Conservation (phyloP, 441 rosid species). For the Capsella rubella region DNA sequence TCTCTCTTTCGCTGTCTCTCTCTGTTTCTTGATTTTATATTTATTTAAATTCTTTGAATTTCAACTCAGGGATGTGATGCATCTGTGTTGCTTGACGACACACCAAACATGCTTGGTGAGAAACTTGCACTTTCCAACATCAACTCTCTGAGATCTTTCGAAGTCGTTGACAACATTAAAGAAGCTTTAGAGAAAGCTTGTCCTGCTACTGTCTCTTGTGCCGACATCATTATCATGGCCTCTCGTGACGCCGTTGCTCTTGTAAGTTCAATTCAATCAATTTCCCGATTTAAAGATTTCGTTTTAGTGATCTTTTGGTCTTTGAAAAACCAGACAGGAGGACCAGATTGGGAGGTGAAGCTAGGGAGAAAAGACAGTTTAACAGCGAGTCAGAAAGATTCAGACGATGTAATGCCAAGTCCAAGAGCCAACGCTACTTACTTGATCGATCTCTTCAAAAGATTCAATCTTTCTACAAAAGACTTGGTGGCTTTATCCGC, state of each 20-base stretch:
- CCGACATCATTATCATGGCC: conserved; percentile 91
- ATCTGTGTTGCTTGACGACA: conserved; percentile 90
- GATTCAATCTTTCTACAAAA: conserved; percentile 68
- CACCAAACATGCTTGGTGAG: conserved; percentile 84
- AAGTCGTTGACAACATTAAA: conserved; percentile 78
- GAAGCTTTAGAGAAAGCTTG: conserved; percentile 78
- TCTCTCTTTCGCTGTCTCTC: neutral
- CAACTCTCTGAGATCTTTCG: conserved; percentile 80
- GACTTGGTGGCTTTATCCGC: conserved; percentile 95
- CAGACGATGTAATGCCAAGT: conserved; percentile 84
- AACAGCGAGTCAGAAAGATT: conserved; percentile 78
- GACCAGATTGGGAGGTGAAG: conserved; percentile 91
- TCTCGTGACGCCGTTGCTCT: conserved; percentile 90
- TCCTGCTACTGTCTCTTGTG: conserved; percentile 86
- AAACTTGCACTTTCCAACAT: conserved; percentile 86
- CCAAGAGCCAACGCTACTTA: conserved; percentile 83
- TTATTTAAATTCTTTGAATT: neutral
- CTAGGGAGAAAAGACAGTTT: conserved; percentile 87
- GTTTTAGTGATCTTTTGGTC: conserved; percentile 3
- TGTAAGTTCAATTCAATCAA: conserved; percentile 45
- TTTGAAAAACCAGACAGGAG: conserved; percentile 72
- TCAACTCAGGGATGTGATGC: conserved; percentile 83
- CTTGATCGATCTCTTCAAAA: conserved; percentile 66
- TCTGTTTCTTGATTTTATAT: neutral
- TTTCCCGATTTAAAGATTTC: conserved; percentile 17